Base-by-base conservation (phyloP, 345 rosid genomes). In the Ceriops decandra region DNA sequence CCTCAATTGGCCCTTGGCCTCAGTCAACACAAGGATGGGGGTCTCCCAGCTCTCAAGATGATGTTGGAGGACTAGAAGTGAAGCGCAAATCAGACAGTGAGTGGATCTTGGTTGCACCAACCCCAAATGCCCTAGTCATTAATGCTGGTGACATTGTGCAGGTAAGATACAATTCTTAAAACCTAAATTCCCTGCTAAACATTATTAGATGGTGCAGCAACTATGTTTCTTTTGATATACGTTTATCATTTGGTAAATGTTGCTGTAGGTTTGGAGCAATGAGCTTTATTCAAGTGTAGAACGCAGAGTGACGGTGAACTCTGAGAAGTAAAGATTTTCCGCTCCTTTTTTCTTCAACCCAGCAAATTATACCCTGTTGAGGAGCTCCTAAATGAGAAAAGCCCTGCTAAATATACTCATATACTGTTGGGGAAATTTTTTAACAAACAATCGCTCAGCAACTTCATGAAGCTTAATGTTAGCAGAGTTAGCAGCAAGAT, bases 1-100 rank as follows among this genome's bases (percentile, higher is more conserved):
- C 95, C 92, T 7, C 82, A 83, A 33, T 82, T 90, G 63, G 92
- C 95, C 42, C 85, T 88, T 5, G 97, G 97, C 1, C 87, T 88
- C 16, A 90, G 97, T 7, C 84, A 81, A 1, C 97, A 90, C 83
- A 85, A 85, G 74, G 97, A 90, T 49, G 82, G 77, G 1, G 88
- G 89, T 31, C 88, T 89, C 64, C 63, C 87, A 30, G 87, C 95
- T 0, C 85, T 22, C 95, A 90, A 62, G 97, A 90, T 64, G 70
- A 76, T 7, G 95, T 88, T 5, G 92, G 86, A 60, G 97, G 97
- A n/a, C 69, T 90, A 26, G 85, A 90, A 76, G 85, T 90, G 20
- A 76, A 75, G 62, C 77, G 89, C 52, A 85, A 85, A 80, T 83
- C 84, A 0, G 92, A 88, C 26, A 88, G 88, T 8, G 80, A 75